Evolutionary conservation across 2,329 filamentous ascomycete genomes (phyloP), one percentile per base, ranked within the genome.

Genomic region (Penicillium sp.): DNA sequence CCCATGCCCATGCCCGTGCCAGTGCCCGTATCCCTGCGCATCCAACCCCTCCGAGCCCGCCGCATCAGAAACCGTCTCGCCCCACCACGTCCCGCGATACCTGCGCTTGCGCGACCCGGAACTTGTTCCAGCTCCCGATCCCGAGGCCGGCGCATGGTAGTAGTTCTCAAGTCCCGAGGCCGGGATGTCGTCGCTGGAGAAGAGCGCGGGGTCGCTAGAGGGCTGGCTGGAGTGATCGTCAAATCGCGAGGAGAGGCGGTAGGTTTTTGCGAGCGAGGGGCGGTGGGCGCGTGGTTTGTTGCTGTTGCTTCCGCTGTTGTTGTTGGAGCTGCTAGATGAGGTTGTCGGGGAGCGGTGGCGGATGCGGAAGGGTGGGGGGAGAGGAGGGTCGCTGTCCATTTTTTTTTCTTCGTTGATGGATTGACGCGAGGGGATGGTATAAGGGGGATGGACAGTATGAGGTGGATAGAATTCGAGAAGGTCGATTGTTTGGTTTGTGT

Each of bases 171-270:
- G 64, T 0, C 78, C 78, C 0, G 79, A 80, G 0, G 76, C 79
- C 13, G 79, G 77, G 52, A 79, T 75, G 56, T 82, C 80, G 58
- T 82, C 80, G 60, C 79, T 81, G 0, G 80, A 82, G 69, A 82
- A 82, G 1, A 82, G 67, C 1, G 80, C 79, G 0, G 79, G 78
- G 55, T 82, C 80, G 56, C 74, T 80, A 0, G 78, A 81, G 1
- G 75, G 76, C 48, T 76, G 73, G 60, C 75, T 77, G 15, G 75
- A 77, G 45, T 69, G 67, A 57, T 77, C 76, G 53, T 77, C 74
- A 45, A 76, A 71, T 21, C 72, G 71, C 47, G 73, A 46, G 23
- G 48, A 71, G 4, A 73, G 62, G 17, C 68, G 68, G 59, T 71
- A 66, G 15, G 72, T 56, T 48, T 71, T 71, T 30, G 72, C 62